phyloP scores from a whole-genome alignment of 1,284 basidiomycete species.

The Apiotrichum akiyoshidainum region DNA sequence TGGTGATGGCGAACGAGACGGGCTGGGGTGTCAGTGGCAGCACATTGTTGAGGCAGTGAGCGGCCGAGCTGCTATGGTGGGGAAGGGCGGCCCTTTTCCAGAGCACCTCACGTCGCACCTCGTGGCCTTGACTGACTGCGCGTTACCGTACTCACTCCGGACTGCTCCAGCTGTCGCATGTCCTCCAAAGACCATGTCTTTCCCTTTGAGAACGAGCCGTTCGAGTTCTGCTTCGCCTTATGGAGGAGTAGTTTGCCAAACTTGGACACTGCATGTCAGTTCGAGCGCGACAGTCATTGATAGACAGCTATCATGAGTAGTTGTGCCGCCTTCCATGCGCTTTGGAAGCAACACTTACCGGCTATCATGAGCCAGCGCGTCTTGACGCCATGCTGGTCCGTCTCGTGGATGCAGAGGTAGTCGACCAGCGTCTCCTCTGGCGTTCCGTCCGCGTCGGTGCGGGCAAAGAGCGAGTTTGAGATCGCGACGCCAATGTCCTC shows the following conservation, averaged over 20 bases:
- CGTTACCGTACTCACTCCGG: slow-evolving; percentile 60
- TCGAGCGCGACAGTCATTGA: no score
- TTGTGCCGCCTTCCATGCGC: no score
- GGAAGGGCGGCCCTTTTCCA: no score
- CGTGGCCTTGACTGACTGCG: neutral
- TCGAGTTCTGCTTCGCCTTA: slow-evolving; percentile 94
- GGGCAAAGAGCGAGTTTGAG: slow-evolving; percentile 75
- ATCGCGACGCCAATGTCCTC: slow-evolving; percentile 58
- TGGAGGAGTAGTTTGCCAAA: slow-evolving; percentile 73
- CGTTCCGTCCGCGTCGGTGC: slow-evolving; percentile 58
- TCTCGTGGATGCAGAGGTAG: slow-evolving; percentile 86
- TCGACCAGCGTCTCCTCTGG: slow-evolving; percentile 74
- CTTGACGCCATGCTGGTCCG: slow-evolving; percentile 63
- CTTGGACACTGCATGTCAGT: slow-evolving; percentile 57
- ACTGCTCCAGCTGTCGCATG: slow-evolving; percentile 72
- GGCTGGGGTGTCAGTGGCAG: slow-evolving; percentile 53
- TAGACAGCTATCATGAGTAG: no score
- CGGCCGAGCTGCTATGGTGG: no score
- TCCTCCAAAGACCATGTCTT: slow-evolving; percentile 92
- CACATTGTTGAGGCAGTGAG: no score
- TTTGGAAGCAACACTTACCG: slow-evolving; percentile 58
- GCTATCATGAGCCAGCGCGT: slow-evolving; percentile 81
- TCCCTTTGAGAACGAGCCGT: slow-evolving; percentile 92
- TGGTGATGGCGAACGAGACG: slow-evolving; percentile 70
- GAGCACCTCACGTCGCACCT: no score